Evolutionary conservation across 176 grass and related monocot species (phyloP).

Genomic region (Bothriochloa decipiens): DNA sequence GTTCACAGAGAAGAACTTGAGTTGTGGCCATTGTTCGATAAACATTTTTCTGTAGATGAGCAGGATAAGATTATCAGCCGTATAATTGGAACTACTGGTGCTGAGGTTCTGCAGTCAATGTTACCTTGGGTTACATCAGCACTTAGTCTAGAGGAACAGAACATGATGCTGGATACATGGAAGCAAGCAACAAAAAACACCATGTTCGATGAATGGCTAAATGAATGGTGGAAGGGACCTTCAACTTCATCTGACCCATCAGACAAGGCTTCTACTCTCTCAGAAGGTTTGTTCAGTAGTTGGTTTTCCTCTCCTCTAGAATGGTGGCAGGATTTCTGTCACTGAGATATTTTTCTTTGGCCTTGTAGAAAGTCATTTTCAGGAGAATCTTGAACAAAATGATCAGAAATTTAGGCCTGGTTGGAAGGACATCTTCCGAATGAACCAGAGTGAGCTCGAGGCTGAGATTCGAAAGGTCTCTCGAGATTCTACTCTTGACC

Average conservation of each 20-base stretch:
- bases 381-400: conserved; percentile 64
- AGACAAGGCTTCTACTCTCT: conserved; percentile 15
- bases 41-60: conserved; percentile 85
- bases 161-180: conserved; percentile 83
- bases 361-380: conserved; percentile 50
- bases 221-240: conserved; percentile 78
- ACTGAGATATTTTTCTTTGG: not conserved
- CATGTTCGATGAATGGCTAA: conserved; percentile 95
- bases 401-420: conserved; percentile 86
- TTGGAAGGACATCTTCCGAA: conserved; percentile 95
- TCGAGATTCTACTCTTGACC: conserved; percentile 85
- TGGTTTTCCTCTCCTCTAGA: conserved; percentile 16
- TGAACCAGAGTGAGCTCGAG: conserved; percentile 93
- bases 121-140: conserved; percentile 90
- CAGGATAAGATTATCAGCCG: conserved; percentile 89
- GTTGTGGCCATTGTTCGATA: conserved; percentile 91
- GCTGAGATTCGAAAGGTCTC: conserved; percentile 87
- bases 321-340: conserved; percentile 1
- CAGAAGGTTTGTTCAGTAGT: conserved; percentile 53
- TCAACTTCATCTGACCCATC: conserved; percentile 36
- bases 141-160: conserved; percentile 81
- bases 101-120: conserved; percentile 96
- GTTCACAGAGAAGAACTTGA: conserved; percentile 85
- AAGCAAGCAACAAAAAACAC: conserved; percentile 81
- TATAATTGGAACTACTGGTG: conserved; percentile 94